Evolutionary conservation across 139 green algal genomes (phyloP).

Genomic region (Micromonas commoda): DNA sequence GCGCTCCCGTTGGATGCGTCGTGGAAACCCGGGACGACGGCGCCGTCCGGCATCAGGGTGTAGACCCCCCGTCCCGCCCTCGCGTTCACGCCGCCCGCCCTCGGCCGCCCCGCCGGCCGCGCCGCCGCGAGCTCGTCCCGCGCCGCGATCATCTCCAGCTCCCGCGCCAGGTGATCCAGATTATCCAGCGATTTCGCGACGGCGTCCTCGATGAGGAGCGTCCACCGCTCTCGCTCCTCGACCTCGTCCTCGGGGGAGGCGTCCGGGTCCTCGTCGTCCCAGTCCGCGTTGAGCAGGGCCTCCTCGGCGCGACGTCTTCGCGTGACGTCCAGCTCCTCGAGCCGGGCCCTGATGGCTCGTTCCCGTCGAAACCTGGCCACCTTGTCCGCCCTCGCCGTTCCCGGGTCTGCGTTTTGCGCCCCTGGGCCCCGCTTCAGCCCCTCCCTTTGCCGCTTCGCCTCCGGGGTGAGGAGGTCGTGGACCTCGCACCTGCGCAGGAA

Average conservation of each 20-base stretch:
- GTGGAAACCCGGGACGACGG: too few relatives aligned
- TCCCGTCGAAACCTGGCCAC: background rate
- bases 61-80: background rate
- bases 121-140: background rate
- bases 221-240: background rate
- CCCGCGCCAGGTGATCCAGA: background rate
- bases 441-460: background rate
- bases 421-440: background rate
- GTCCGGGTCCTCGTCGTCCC: background rate
- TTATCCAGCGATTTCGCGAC: background rate
- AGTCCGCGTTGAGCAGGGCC: background rate
- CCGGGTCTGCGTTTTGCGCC: too few relatives aligned
- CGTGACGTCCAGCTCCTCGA: background rate
- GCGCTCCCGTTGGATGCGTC: too few relatives aligned
- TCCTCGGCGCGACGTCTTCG: background rate
- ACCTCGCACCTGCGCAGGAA: background rate
- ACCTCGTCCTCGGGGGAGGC: background rate
- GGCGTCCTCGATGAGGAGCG: background rate
- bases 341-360: background rate
- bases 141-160: background rate
- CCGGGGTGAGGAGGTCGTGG: background rate
- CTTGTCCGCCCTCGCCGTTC: background rate
- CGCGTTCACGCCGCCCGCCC: background rate
- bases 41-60: too few relatives aligned
- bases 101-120: background rate